phyloP scores from a whole-genome alignment of 2,329 filamentous ascomycete genomes.

The Phyllosticta ampelicida region DNA sequence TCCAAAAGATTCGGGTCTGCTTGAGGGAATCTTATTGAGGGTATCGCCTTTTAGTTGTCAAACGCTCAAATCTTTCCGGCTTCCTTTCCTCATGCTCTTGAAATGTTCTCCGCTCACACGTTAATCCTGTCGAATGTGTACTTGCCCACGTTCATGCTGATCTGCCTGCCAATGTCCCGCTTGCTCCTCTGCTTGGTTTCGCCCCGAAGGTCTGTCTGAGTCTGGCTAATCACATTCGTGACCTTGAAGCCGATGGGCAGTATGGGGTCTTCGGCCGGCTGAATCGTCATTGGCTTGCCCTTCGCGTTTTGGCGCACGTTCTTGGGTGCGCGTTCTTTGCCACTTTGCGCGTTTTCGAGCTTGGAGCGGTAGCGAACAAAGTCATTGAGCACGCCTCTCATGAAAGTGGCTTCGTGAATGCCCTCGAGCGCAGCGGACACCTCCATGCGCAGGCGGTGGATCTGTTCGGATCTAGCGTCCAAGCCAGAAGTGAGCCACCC shows the following conservation, averaged over 20 bases:
- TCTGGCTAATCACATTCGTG: constrained; percentile 35
- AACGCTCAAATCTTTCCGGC: not conserved
- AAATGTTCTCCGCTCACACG: constrained; percentile 12
- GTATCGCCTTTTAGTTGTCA: not conserved
- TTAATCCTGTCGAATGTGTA: constrained; percentile 72
- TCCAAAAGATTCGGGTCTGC: no score
- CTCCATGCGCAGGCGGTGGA: constrained; percentile 56
- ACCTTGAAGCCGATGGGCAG: constrained; percentile 65
- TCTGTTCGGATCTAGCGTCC: constrained; percentile 49
- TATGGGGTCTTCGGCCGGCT: constrained; percentile 34
- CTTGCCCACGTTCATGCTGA: constrained; percentile 67
- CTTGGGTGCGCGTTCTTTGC: not conserved
- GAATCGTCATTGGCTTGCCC: constrained; percentile 31
- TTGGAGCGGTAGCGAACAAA: constrained; percentile 48
- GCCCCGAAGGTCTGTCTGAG: constrained; percentile 54
- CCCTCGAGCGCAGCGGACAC: constrained; percentile 62
- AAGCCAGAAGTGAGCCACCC: constrained; percentile 56
- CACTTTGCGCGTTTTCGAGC: not conserved
- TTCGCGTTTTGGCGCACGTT: constrained; percentile 27
- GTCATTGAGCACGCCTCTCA: constrained; percentile 55
- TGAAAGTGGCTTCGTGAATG: constrained; percentile 55
- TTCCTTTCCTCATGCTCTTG: not conserved
- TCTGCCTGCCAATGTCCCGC: constrained; percentile 65
- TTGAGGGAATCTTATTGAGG: not conserved
- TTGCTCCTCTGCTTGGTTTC: constrained; percentile 58